Base-by-base conservation (phyloP, 2,329 filamentous ascomycete species). In the Beauveria brongniartii region DNA sequence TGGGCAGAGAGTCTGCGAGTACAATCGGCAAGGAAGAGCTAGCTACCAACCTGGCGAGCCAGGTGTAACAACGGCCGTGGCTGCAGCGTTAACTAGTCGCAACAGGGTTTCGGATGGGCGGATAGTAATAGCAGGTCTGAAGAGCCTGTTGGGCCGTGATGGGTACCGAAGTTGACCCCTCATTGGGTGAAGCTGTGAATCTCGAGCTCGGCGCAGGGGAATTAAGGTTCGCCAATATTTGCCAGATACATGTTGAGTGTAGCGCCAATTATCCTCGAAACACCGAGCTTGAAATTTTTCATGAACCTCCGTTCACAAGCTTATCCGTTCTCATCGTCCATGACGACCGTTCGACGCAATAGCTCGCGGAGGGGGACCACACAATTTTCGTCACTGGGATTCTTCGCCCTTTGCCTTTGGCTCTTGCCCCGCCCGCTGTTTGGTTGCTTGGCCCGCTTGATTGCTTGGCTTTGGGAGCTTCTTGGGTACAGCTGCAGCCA, bases 381-480 rank as follows among this genome's bases (percentile, higher is more conserved):
- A 59, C 53, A 59, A 59, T 26, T 53, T 53, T 59, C 48, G 56
- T 59, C 56, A 53, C 56, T 44, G 47, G 24, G 12, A 37, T 43
- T 22, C 18, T 44, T 55, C 34, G 30, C 24, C 16, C 8, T 54
- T 10, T 16, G 24, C 26, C 24, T 44, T 24, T 34, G 8, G 12
- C 14, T 28, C 5, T 12, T 46, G 37, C 18, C 53, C 53, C 53
- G 41, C 41, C 9, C 2, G 3, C 5, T 8, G 14, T 54, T 43
- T 22, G 10, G 20, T 28, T 44, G 14, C 30, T 54, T 40, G 30
- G 51, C 20, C n/a, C 30, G 41, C 16, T 47, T 47, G 24, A 24
- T 24, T 48, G 34, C 34, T 37, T 37, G 34, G 34, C 34, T 37
- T 37, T 16, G 34, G 34, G 34, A 37, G 34, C 34, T 37, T 37